phyloP scores from a whole-genome alignment of 805 yeast genomes.

The Yamadazyma kitorensis region DNA sequence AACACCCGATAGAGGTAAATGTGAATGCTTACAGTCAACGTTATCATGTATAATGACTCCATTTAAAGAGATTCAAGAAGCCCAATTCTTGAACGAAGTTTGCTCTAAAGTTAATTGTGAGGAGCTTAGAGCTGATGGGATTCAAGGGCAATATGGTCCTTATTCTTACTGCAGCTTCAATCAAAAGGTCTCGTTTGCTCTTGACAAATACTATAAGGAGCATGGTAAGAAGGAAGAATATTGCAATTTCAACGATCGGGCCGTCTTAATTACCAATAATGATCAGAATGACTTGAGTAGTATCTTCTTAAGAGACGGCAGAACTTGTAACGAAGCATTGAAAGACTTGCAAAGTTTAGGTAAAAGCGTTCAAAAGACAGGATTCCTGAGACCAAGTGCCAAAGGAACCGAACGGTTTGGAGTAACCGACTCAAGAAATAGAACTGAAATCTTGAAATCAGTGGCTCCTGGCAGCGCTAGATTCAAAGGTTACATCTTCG shows the following conservation, averaged over 20 bases:
- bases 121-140: constrained; percentile 33
- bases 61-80: constrained; percentile 18
- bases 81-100: constrained; percentile 24
- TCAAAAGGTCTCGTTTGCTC: constrained; percentile 40
- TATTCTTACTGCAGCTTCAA: constrained; percentile 37
- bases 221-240: constrained; percentile 15
- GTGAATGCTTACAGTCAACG: constrained; percentile 44
- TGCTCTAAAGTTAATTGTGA: constrained; percentile 39
- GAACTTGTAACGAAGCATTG: constrained; percentile 19
- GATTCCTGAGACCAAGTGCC: not conserved
- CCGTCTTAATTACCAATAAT: constrained; percentile 15
- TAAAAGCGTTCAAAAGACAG: no score
- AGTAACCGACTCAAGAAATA: not conserved
- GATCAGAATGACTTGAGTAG: constrained; percentile 15
- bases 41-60: constrained; percentile 36
- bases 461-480: not conserved
- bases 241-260: constrained; percentile 25
- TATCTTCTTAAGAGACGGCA: constrained; percentile 21
- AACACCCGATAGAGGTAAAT: constrained; percentile 40
- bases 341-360: not conserved
- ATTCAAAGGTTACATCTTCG: no score
- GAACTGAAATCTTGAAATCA: not conserved
- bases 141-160: constrained; percentile 39
- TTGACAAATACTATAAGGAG: constrained; percentile 33
- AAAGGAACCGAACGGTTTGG: not conserved